Evolutionary conservation across 2,329 filamentous ascomycete species (phyloP).

Genomic region (Cadophora gregata): DNA sequence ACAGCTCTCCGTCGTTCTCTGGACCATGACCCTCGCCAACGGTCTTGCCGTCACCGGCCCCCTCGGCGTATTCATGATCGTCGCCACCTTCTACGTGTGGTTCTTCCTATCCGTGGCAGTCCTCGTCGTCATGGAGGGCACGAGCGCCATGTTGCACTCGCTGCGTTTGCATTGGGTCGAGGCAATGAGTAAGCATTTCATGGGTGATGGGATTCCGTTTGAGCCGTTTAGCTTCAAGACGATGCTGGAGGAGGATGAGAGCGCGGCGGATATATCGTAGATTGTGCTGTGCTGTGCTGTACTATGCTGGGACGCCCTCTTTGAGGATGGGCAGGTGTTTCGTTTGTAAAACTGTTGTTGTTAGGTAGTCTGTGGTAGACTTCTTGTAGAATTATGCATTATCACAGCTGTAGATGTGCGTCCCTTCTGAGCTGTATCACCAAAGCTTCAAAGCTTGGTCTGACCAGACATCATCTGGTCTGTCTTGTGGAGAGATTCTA

Average conservation of each 20-base stretch:
- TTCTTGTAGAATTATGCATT: too few species aligned
- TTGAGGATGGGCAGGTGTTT: too few species aligned
- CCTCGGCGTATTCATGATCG: slow-evolving; percentile 78
- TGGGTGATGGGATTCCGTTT: slow-evolving; percentile 87
- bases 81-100: slow-evolving; percentile 86
- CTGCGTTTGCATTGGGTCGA: slow-evolving; percentile 95
- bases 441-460: too few species aligned
- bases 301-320: too few species aligned
- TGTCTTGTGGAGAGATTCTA: too few species aligned
- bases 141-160: slow-evolving; percentile 92
- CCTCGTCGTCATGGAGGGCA: slow-evolving; percentile 93
- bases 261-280: slow-evolving; percentile 57
- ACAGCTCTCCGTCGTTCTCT: slow-evolving; percentile 93
- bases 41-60: slow-evolving; percentile 72
- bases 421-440: too few species aligned
- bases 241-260: slow-evolving; percentile 82
- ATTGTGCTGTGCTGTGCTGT: not conserved
- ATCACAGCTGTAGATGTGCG: too few species aligned
- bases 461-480: too few species aligned
- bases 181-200: slow-evolving; percentile 96
- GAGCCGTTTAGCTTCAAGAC: slow-evolving; percentile 87
- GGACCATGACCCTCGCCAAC: slow-evolving; percentile 90
- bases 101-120: slow-evolving; percentile 83
- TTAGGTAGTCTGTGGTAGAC: too few species aligned
- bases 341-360: too few species aligned